Evolutionary conservation across 192 early-diverging fungal genomes (phyloP).

Genomic region (Coemansia sp.): DNA sequence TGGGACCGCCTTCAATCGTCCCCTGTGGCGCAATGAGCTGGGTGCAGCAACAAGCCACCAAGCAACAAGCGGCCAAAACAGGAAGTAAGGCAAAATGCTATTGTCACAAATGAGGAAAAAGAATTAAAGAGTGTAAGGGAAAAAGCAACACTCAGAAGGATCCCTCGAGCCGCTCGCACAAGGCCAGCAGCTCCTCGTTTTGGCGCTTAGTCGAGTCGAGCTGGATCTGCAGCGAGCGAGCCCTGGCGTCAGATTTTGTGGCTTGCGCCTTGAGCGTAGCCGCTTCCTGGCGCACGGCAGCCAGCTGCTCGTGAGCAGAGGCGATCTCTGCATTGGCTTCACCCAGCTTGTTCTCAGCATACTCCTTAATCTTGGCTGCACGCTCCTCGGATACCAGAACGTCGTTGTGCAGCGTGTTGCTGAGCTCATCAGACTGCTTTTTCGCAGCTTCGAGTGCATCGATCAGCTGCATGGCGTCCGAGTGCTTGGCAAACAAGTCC

Average conservation of each 20-base stretch:
- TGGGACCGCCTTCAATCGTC: background rate
- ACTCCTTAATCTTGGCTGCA: conserved; percentile 27
- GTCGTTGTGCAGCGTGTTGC: conserved; percentile 24
- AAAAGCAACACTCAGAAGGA: background rate
- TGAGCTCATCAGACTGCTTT: conserved; percentile 23
- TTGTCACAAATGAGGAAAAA: background rate
- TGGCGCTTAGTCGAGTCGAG: conserved; percentile 44
- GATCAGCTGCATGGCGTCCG: conserved; percentile 16
- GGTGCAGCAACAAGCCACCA: background rate
- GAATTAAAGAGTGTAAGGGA: background rate
- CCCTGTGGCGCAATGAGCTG: background rate
- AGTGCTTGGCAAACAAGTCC: conserved; percentile 18
- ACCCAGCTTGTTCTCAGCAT: conserved; percentile 30
- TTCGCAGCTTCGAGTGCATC: conserved; percentile 22
- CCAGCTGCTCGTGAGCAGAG: conserved; percentile 21
- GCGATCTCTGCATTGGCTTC: conserved; percentile 33
- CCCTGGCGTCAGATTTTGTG: conserved; percentile 25
- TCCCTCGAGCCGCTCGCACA: conserved; percentile 18
- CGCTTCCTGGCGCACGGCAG: conserved; percentile 16
- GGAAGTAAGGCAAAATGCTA: no score
- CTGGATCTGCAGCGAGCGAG: conserved; percentile 39
- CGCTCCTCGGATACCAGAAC: conserved; percentile 43
- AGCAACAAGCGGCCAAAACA: no score
- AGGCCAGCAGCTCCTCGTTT: conserved; percentile 44
- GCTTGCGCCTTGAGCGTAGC: conserved; percentile 14